Percentiles rank a stretch among this genome's conserved stretches.
These are phyloP conservation scores for Thalassiosira profunda DNA, from an alignment of 108 stramenopile species.

Conservation along the genomic window DNA sequence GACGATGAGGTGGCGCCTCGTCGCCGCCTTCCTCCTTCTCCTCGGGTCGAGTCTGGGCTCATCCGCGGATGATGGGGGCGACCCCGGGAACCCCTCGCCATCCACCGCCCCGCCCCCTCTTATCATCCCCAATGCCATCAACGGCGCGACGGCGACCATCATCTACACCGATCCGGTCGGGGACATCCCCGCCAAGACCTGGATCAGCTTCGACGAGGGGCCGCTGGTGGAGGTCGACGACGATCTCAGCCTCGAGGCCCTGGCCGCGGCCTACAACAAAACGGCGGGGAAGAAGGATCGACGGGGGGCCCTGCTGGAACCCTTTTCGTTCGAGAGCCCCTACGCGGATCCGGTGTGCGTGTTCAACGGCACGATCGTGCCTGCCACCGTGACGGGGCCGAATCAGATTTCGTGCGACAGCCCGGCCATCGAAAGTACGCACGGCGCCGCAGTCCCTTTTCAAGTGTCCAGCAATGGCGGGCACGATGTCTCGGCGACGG, in stretches of 20 bases:
- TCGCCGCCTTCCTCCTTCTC: too few species aligned
- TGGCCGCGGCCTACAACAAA: conserved; percentile 22
- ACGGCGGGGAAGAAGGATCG: neutral
- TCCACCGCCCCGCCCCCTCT: neutral
- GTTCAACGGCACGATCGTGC: conserved; percentile 25
- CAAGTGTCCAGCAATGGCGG: conserved; percentile 28
- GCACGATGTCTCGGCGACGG: conserved; percentile 4
- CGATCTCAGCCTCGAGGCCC: conserved; percentile 1
- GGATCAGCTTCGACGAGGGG: conserved; percentile 27
- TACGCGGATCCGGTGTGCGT: conserved; percentile 31
- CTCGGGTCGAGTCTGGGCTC: too few species aligned
- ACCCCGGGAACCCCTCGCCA: too few species aligned
- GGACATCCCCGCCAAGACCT: neutral
- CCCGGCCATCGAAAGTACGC: neutral
- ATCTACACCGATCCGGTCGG: neutral
- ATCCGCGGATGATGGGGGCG: too few species aligned
- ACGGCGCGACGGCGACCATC: conserved; percentile 4
- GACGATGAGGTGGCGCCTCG: too few species aligned
- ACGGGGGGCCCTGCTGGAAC: neutral
- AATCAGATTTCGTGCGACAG: conserved; percentile 17
- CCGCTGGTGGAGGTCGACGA: conserved; percentile 16
- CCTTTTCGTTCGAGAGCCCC: conserved; percentile 17
- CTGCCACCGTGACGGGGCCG: conserved; percentile 14
- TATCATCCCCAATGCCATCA: conserved; percentile 7
- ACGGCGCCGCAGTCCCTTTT: conserved; percentile 12